Evolutionary conservation across 2,329 filamentous ascomycete species (phyloP).

Genomic region (Diatrype stigma): DNA sequence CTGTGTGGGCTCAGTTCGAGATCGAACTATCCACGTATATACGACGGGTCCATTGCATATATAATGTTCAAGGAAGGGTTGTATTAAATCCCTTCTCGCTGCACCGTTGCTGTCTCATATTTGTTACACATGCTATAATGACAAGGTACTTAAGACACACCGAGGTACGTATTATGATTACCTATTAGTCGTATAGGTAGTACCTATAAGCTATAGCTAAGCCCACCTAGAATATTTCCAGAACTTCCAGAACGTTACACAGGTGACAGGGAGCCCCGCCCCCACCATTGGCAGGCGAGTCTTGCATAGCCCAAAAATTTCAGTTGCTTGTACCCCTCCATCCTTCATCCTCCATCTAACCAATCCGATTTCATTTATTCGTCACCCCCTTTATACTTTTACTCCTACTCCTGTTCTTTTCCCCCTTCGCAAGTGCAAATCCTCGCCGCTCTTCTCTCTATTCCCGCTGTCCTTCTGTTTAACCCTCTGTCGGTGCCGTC

Average conservation of each 20-base stretch:
- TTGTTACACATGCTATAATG: too few species aligned
- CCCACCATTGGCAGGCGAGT: background rate
- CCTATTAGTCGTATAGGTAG: too few species aligned
- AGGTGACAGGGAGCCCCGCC: background rate
- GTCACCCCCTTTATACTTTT: too few species aligned
- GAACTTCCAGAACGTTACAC: background rate
- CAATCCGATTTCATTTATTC: background rate
- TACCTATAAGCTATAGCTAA: too few species aligned
- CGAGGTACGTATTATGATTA: too few species aligned
- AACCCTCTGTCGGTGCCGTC: background rate
- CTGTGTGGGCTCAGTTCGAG: too few species aligned
- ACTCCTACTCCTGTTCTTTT: background rate
- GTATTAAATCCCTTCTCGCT: too few species aligned
- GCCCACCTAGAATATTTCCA: background rate
- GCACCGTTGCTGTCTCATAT: too few species aligned
- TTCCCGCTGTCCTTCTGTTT: background rate
- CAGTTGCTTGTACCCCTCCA: background rate
- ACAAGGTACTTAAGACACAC: too few species aligned
- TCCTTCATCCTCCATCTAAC: background rate
- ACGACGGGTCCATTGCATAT: too few species aligned
- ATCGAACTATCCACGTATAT: too few species aligned
- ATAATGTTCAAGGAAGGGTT: too few species aligned
- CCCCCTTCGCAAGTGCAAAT: constrained; percentile 10
- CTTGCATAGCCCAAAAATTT: background rate
- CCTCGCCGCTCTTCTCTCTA: background rate